These are phyloP conservation scores for Bretziella fagacearum DNA, from an alignment of 2,329 filamentous ascomycete genomes.

Conservation along the genomic window DNA sequence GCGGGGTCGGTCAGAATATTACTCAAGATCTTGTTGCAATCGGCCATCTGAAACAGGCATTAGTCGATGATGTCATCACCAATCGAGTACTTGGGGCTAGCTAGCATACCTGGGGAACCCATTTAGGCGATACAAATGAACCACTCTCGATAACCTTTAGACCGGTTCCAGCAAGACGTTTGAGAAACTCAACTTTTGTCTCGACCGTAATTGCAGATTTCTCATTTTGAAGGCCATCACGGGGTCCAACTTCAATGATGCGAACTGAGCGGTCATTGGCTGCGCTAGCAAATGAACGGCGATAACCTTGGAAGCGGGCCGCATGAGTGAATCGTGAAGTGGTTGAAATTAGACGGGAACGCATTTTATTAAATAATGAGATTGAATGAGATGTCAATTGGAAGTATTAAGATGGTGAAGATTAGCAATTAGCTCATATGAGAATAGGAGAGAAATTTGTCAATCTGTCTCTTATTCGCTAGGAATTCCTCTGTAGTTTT, in stretches of 20 bases:
- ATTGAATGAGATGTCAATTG: neutral
- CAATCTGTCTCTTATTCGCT: neutral
- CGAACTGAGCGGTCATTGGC: slow-evolving; percentile 30
- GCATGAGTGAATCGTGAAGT: neutral
- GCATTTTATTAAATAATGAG: neutral
- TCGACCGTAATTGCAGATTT: slow-evolving; percentile 50
- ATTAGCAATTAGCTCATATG: neutral
- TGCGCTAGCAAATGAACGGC: slow-evolving; percentile 7
- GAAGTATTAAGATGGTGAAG: neutral
- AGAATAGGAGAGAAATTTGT: neutral
- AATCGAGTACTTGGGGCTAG: neutral
- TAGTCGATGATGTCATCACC: slow-evolving; percentile 2
- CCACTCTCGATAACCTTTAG: slow-evolving; percentile 62
- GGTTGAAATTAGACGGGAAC: slow-evolving; percentile 2
- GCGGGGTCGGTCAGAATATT: slow-evolving; percentile 45
- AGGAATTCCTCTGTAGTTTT: neutral
- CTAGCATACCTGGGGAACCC: slow-evolving; percentile 55
- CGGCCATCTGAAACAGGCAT: slow-evolving; percentile 45
- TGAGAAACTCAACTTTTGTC: slow-evolving; percentile 63
- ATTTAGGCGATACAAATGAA: slow-evolving; percentile 69
- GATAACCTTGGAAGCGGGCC: slow-evolving; percentile 1
- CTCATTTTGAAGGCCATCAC: slow-evolving; percentile 80
- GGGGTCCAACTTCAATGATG: slow-evolving; percentile 69
- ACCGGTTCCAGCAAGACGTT: slow-evolving; percentile 50
- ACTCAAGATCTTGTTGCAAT: slow-evolving; percentile 56